Conservation (phyloP, 305 asterid species). For the Rubia tinctorum region DNA sequence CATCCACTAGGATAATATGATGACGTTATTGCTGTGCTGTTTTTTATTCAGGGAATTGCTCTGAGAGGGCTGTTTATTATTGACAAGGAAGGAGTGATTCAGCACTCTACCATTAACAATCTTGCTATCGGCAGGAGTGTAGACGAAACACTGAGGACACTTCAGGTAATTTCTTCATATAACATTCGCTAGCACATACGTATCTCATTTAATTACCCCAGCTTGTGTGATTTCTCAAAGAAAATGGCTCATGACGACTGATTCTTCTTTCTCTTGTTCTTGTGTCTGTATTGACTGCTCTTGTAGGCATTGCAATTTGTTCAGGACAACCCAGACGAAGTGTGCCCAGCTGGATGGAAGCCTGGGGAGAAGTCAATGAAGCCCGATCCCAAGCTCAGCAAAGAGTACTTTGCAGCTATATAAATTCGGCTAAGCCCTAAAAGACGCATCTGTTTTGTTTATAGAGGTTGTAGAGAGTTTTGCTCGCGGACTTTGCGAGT, state of each 20-base stretch:
- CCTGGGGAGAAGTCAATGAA: slow-evolving; percentile 99
- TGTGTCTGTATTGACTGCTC: no score
- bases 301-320: slow-evolving; percentile 94
- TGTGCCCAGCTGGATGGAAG: slow-evolving; percentile 99
- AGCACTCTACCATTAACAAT: slow-evolving; percentile 95
- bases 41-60: slow-evolving; percentile 81
- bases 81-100: slow-evolving; percentile 97
- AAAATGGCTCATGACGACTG: not conserved
- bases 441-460: not conserved
- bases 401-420: slow-evolving; percentile 90
- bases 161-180: slow-evolving; percentile 55
- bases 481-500: slow-evolving; percentile 3
- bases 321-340: slow-evolving; percentile 97
- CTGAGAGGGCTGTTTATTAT: slow-evolving; percentile 94
- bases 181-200: not conserved
- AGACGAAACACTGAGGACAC: slow-evolving; percentile 94
- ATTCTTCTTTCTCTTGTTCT: not conserved
- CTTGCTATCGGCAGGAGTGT: slow-evolving; percentile 97
- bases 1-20: not conserved
- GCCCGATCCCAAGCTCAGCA: slow-evolving; percentile 97
- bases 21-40: not conserved
- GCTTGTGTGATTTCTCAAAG: not conserved
- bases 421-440: slow-evolving; percentile 19
- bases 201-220: not conserved
- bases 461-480: no score